Base-by-base conservation (phyloP, 495 filamentous ascomycete genomes). In the Penicillium nucicola region DNA sequence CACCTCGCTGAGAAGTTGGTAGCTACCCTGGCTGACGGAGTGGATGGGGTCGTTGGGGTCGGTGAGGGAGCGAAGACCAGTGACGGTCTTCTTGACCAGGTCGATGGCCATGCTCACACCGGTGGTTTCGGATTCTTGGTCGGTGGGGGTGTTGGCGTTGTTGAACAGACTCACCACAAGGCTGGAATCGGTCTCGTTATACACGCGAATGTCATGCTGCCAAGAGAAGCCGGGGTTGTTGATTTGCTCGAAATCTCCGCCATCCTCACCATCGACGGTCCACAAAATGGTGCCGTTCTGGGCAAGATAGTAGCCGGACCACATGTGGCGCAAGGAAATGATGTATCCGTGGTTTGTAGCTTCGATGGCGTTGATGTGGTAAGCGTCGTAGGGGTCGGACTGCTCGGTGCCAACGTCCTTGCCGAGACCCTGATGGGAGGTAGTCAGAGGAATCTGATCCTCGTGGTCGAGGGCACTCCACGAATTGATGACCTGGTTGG, bases 21-120 rank as follows among this genome's bases (percentile, higher is more conserved):
- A 70, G 41, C 70, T 73, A 17, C 80, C 80, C 56, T 79, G 75
- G 41, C 70, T 77, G 39, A 68, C 65, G 13, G 66, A 63, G 48
- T 66, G 68, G 19, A 79, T 66, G 22, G 63, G 52, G 35, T 77
- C 62, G 18, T 56, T 50, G 1, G 58, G 52, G 42, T 74, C 64
- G 22, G 40, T 57, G 33, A 76, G 61, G 1, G 50, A 55, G 28
- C 68, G 65, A 3, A 72, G 58, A 14, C 70, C 59, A 7, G 45
- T 59, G 7, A 72, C 76, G 5, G 64, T 76, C 49, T 62, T 68
- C 22, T 68, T 66, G 43, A 71, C 56, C 17, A 76, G 50, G 30
- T 72, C 61, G 19, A 80, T 62, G 6, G 61, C 57, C 23, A 76
- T 57, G 31, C 70, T 75, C 20, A 75, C 56, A 5, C 66, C 69